Conservation (phyloP, 2,329 filamentous ascomycete genomes). For the Hypoxylon sp. region DNA sequence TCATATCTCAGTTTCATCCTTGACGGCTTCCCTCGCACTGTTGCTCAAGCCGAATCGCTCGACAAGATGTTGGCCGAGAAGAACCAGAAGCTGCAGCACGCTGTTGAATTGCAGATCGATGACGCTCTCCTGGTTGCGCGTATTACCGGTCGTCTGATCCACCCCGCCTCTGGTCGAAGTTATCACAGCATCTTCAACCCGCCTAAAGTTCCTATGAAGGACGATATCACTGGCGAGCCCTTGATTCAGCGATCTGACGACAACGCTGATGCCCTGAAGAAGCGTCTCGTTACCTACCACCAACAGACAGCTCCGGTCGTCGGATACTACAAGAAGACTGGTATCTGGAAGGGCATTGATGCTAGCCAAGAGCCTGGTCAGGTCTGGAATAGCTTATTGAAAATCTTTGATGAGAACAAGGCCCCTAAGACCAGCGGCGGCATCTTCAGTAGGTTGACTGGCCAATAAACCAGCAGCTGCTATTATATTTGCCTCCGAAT, state of each 20-base stretch:
- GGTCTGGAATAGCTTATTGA: slow-evolving; percentile 94
- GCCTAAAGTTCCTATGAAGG: slow-evolving; percentile 92
- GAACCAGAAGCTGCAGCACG: slow-evolving; percentile 90
- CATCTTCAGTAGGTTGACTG: slow-evolving; percentile 61
- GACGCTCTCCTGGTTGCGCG: slow-evolving; percentile 92
- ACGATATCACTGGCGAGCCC: slow-evolving; percentile 96
- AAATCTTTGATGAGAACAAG: slow-evolving; percentile 79
- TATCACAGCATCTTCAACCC: slow-evolving; percentile 99
- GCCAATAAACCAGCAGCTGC: slow-evolving; percentile 44
- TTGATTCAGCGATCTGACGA: slow-evolving; percentile 97
- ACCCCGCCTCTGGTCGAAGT: slow-evolving; percentile 94
- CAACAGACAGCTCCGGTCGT: slow-evolving; percentile 93
- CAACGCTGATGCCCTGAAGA: slow-evolving; percentile 95
- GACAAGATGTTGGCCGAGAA: slow-evolving; percentile 88
- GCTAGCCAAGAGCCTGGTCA: slow-evolving; percentile 95
- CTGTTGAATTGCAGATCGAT: slow-evolving; percentile 96
- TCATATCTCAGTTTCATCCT: slow-evolving; percentile 86
- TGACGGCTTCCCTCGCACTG: slow-evolving; percentile 97
- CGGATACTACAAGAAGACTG: slow-evolving; percentile 95
- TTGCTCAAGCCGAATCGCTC: slow-evolving; percentile 93
- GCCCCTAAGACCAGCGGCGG: slow-evolving; percentile 57
- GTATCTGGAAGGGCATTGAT: slow-evolving; percentile 96
- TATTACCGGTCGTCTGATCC: slow-evolving; percentile 95
- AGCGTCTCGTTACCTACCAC: slow-evolving; percentile 94
- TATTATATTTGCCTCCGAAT: slow-evolving; percentile 8